phyloP scores from a whole-genome alignment of 2,329 filamentous ascomycete species.

The Cladophialophora psammophila region DNA sequence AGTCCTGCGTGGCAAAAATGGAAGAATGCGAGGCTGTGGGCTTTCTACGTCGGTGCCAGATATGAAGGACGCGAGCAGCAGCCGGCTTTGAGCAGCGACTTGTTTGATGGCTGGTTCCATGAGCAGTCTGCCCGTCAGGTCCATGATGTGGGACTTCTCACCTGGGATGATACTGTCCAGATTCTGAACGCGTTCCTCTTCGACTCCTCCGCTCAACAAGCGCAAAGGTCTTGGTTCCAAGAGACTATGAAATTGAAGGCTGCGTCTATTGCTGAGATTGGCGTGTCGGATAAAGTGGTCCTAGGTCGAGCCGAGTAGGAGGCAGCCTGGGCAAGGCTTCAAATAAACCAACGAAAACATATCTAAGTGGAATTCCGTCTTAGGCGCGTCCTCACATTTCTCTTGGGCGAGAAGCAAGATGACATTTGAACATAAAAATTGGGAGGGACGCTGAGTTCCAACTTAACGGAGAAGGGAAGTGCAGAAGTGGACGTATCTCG shows the following conservation, averaged over 20 bases:
- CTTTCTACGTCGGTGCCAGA: background rate
- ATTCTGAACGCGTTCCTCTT: background rate
- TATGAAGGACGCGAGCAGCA: background rate
- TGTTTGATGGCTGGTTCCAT: constrained; percentile 4
- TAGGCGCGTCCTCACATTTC: too few species aligned
- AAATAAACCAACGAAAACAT: background rate
- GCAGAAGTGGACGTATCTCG: background rate
- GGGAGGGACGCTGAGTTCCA: background rate
- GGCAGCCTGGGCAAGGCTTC: background rate
- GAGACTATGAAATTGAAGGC: constrained; percentile 1
- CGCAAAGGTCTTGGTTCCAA: background rate
- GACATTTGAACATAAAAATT: background rate
- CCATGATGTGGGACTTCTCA: background rate
- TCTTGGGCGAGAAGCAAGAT: background rate
- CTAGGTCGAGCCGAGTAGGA: too few species aligned
- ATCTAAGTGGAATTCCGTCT: background rate
- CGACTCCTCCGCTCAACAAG: background rate
- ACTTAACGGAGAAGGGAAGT: too few species aligned
- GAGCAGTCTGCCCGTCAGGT: background rate
- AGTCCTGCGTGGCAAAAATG: background rate
- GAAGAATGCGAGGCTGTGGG: constrained; percentile 5
- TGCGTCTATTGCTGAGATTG: background rate
- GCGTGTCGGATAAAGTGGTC: background rate
- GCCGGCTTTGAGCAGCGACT: background rate
- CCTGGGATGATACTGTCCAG: background rate